Evolutionary conservation across 164 flowering plant genomes (phyloP).

Genomic region (Cinnamomum micranthum): DNA sequence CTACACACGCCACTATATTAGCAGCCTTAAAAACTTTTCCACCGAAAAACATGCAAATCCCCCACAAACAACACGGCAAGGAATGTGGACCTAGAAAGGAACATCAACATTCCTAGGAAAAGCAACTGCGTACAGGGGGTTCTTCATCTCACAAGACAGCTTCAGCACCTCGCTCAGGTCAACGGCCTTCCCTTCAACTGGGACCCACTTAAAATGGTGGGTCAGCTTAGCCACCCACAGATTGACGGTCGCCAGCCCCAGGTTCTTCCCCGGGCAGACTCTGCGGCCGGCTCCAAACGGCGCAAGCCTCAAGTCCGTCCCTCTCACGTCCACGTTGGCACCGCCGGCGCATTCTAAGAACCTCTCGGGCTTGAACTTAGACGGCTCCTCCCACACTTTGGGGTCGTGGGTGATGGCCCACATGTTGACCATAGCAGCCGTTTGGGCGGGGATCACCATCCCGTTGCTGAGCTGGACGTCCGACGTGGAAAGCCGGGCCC

Average conservation of each 20-base stretch:
- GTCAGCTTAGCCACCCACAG: slow-evolving; percentile 58
- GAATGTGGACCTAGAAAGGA: too few species aligned
- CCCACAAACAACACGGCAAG: too few species aligned
- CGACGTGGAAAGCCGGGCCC: slow-evolving; percentile 55
- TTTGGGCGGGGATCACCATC: slow-evolving; percentile 40
- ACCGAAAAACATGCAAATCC: too few species aligned
- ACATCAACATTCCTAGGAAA: slow-evolving; percentile 15
- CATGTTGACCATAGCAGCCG: slow-evolving; percentile 67
- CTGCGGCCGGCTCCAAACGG: slow-evolving; percentile 65
- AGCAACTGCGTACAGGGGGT: slow-evolving; percentile 34
- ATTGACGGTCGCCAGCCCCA: slow-evolving; percentile 43
- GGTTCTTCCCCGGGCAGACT: slow-evolving; percentile 54
- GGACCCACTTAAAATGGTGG: slow-evolving; percentile 35
- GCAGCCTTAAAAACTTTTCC: too few species aligned
- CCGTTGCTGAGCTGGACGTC: slow-evolving; percentile 50
- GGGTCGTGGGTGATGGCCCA: slow-evolving; percentile 60
- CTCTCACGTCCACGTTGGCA: slow-evolving; percentile 37
- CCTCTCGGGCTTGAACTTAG: slow-evolving; percentile 43
- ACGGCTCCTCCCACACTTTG: slow-evolving; percentile 36
- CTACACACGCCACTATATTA: too few species aligned
- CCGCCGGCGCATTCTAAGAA: slow-evolving; percentile 27
- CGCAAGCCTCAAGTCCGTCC: slow-evolving; percentile 48
- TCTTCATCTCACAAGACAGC: slow-evolving; percentile 51
- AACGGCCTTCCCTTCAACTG: slow-evolving; percentile 20
- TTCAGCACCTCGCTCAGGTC: slow-evolving; percentile 44